Evolutionary conservation across 2,329 filamentous ascomycete genomes (phyloP), one percentile per base, ranked within the genome.

Genomic region (Penicillium sp.): DNA sequence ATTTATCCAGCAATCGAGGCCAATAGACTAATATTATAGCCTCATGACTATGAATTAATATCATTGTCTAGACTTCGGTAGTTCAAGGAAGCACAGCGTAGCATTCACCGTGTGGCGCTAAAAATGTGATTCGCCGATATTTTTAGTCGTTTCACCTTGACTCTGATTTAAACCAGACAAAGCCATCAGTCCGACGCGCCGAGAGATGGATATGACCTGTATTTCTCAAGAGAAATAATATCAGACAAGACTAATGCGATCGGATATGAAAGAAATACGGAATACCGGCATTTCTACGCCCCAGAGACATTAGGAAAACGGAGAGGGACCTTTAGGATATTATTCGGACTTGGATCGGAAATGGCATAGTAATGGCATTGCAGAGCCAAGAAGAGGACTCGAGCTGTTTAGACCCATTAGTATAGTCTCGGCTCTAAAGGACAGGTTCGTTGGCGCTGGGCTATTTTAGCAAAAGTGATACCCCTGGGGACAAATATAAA

Each of bases 131-230:
- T 50, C 6, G 43, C n/a, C 5, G 21, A 7, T 50, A 50, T 47
- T 47, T 50, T 50, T 50, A 42, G 48, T 38, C 43, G 48, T 42
- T 47, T 50, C 48, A 45, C 9, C 22, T 45, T 39, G 15, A 39
- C 9, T 13, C 17, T 19, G 12, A 34, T 12, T 40, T 33, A 21
- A 39, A 12, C 13, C 42, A 29, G 31, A 40, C 42, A 40, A 50
- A 50, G 24, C 13, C 29, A 40, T 45, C 45, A 24, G 24, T 45
- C 19, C 22, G 13, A 24, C 19, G 29, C 38, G 29, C 43, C 24
- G 33, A 29, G 17, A 26, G 6, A 21, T n/a, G 40, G 28, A 26
- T 12, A 33, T 9, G 12, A 31, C 13, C 24, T 43, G 15, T 3
- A 19, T 26, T 32, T 22, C 15, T 6, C 4, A 17, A 3, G 22